Evolutionary conservation across 805 yeast genomes (phyloP).

Genomic region (Cyberlindnera amylophila): DNA sequence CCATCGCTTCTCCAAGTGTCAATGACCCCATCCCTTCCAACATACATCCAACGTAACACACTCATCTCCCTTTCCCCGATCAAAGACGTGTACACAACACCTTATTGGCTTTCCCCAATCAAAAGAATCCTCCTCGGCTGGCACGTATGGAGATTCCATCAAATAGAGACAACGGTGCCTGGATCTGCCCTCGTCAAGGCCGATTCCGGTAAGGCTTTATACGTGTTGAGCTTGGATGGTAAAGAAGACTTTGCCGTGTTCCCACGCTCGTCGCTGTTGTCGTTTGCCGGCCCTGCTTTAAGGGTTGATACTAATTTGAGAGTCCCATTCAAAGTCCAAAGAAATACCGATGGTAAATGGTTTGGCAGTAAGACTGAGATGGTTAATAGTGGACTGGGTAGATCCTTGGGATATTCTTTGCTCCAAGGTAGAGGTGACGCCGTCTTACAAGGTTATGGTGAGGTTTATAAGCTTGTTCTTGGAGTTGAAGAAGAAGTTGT

Average conservation of each 20-base stretch:
- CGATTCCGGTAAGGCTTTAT: conserved; percentile 10
- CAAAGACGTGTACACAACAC: conserved; percentile 3
- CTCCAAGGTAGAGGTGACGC: conserved; percentile 56
- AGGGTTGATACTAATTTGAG: conserved; percentile 33
- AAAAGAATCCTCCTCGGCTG: conserved; percentile 43
- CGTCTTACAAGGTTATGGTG: conserved; percentile 53
- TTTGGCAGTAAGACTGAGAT: conserved; percentile 22
- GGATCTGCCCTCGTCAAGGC: conserved; percentile 16
- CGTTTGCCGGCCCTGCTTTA: conserved; percentile 51
- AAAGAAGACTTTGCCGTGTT: conserved; percentile 60
- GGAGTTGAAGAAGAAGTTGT: conserved; percentile 44
- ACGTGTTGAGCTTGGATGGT: conserved; percentile 47
- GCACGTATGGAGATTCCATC: conserved; percentile 42
- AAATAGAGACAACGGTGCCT: conserved; percentile 35
- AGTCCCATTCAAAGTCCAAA: conserved; percentile 38
- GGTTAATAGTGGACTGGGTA: conserved; percentile 13
- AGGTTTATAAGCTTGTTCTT: conserved; percentile 45
- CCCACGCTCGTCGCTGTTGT: conserved; percentile 43
- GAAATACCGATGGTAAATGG: conserved; percentile 26
- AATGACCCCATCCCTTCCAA: conserved; percentile 58
- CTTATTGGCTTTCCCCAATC: conserved; percentile 32
- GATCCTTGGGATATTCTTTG: conserved; percentile 39
- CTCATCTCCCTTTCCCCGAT: conserved; percentile 38
- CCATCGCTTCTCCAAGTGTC: conserved; percentile 46
- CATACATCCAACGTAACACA: conserved; percentile 45